Percentiles rank a stretch among this genome's conserved stretches.
Evolutionary conservation across 192 early-diverging fungal genomes (phyloP).

Genomic region (Dissophora globulifera): DNA sequence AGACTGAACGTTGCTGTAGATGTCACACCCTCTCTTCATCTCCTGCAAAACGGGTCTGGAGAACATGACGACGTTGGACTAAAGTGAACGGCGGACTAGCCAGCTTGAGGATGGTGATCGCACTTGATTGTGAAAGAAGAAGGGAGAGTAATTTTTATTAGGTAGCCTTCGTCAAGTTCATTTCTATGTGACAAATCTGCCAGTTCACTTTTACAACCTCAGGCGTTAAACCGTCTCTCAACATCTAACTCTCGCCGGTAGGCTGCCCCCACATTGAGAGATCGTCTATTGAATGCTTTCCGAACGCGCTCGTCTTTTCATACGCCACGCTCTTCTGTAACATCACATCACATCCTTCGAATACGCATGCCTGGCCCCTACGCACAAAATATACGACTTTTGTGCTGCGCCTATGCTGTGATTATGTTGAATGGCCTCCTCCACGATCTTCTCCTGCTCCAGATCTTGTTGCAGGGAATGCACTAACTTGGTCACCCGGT

Average conservation of each 20-base stretch:
- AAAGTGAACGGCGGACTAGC: no score
- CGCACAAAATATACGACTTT: slow-evolving; percentile 4
- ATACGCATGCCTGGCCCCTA: slow-evolving; percentile 2
- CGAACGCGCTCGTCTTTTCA: slow-evolving; percentile 2
- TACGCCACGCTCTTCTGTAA: slow-evolving; percentile 12
- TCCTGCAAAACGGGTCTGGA: background rate
- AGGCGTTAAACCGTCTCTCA: no score
- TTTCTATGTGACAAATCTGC: no score
- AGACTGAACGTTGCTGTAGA: no score
- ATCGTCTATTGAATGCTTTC: slow-evolving; percentile 14
- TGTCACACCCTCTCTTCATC: no score
- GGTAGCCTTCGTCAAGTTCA: no score
- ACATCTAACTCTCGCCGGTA: background rate
- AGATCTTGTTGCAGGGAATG: slow-evolving; percentile 1
- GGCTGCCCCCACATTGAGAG: slow-evolving; percentile 5
- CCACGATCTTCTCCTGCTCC: slow-evolving; percentile 1
- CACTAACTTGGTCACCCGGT: slow-evolving; percentile 9
- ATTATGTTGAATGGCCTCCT: background rate
- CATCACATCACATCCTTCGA: background rate
- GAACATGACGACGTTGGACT: no score
- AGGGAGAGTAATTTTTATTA: no score
- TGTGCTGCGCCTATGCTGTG: background rate
- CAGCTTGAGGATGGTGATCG: no score
- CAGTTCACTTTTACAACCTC: no score
- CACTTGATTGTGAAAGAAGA: no score